Percentiles rank a stretch among this genome's conserved stretches.
These are phyloP conservation scores for Acacia confusa DNA, from an alignment of 306 rosid genomes.

Conservation along the genomic window DNA sequence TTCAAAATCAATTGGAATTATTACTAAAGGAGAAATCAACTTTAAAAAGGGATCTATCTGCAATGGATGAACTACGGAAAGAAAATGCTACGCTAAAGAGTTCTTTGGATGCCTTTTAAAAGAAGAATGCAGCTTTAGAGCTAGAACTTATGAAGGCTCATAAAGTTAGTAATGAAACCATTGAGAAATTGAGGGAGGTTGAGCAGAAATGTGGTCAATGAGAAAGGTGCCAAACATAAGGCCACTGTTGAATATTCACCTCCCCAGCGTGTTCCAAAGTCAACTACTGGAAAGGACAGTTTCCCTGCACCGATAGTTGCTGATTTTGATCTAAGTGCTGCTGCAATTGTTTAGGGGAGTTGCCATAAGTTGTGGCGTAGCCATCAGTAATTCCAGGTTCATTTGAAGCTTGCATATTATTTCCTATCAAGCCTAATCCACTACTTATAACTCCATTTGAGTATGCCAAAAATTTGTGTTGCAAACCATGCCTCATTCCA, in stretches of 20 bases:
- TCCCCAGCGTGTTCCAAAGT: too few relatives aligned
- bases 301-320: conserved; percentile 58
- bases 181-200: conserved; percentile 64
- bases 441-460: conserved; percentile 71
- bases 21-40: conserved; percentile 73
- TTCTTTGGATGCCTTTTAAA: conserved; percentile 71
- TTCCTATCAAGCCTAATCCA: conserved; percentile 73
- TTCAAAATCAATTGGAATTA: conserved; percentile 82
- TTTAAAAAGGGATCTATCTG: conserved; percentile 70
- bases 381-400: conserved; percentile 75
- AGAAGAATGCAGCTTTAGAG: conserved; percentile 60
- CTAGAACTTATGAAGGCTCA: conserved; percentile 57
- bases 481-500: conserved; percentile 76
- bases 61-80: conserved; percentile 68
- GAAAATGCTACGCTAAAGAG: conserved; percentile 75
- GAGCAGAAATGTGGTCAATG: conserved; percentile 75
- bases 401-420: conserved; percentile 55
- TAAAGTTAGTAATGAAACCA: conserved; percentile 46
- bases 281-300: too few relatives aligned
- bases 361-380: conserved; percentile 53
- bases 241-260: too few relatives aligned
- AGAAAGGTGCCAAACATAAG: too few relatives aligned
- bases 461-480: conserved; percentile 68
- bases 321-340: conserved; percentile 59
- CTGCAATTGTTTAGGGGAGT: conserved; percentile 64